These are phyloP conservation scores for Trypanosoma cruzi DNA, from an alignment of 208 protist genomes.

Conservation along the genomic window DNA sequence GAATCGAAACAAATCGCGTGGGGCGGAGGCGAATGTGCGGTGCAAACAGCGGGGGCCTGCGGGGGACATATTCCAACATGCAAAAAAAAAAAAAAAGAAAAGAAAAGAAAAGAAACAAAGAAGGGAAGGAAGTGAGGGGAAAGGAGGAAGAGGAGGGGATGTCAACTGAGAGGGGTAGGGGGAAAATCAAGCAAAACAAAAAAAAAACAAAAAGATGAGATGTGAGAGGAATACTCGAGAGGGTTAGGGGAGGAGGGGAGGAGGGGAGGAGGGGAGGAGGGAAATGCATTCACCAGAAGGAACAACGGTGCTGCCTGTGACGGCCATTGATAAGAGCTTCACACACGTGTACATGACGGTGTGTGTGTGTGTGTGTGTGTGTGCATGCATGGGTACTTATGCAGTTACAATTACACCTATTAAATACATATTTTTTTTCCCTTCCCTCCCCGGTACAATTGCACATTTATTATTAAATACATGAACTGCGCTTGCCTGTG, in stretches of 20 bases:
- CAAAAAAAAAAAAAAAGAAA: slow-evolving; percentile 4
- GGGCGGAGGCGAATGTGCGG: too few relatives aligned
- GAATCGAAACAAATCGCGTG: neutral
- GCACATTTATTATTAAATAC: too few relatives aligned
- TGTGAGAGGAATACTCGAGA: too few relatives aligned
- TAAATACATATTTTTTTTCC: too few relatives aligned
- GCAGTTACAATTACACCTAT: too few relatives aligned
- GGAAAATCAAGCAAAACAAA: neutral
- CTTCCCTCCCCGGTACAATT: too few relatives aligned
- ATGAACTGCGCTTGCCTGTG: neutral
- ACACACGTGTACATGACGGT: neutral
- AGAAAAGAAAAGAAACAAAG: slow-evolving; percentile 1
- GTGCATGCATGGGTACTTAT: neutral
- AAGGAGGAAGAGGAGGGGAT: neutral
- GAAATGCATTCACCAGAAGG: neutral
- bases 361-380: neutral
- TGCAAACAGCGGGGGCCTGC: neutral
- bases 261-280: neutral
- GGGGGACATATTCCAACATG: too few relatives aligned
- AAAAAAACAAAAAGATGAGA: neutral
- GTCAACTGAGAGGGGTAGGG: too few relatives aligned
- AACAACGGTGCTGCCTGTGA: neutral
- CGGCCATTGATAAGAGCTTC: neutral
- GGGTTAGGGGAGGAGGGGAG: neutral
- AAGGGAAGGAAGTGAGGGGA: neutral